A percentile compares a stretch with the other conserved stretches of the same genome.
Conservation (phyloP, 2,329 filamentous ascomycete genomes). For the Sarocladiaceae sp. region DNA sequence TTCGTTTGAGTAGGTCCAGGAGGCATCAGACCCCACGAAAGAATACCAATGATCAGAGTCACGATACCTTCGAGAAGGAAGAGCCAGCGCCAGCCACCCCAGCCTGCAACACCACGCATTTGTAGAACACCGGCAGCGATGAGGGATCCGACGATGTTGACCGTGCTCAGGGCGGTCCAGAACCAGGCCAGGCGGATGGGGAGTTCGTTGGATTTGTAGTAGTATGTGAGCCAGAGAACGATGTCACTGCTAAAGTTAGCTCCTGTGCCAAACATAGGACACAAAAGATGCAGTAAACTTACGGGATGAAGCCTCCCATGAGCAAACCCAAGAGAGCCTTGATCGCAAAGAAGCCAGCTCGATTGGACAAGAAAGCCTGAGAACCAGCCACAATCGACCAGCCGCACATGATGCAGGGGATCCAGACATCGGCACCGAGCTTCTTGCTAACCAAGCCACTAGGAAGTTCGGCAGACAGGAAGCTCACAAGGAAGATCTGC, state of each 20-base stretch:
- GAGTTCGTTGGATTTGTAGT: conserved; percentile 68
- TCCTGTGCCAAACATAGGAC: neutral
- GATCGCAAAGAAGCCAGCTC: conserved; percentile 34
- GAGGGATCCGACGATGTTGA: conserved; percentile 47
- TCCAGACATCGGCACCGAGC: conserved; percentile 43
- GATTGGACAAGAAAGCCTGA: conserved; percentile 32
- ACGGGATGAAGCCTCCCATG: conserved; percentile 49
- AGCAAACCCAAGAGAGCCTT: conserved; percentile 40
- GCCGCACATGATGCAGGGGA: conserved; percentile 34
- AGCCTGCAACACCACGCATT: conserved; percentile 31
- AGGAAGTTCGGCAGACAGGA: conserved; percentile 44
- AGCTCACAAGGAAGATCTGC: conserved; percentile 38
- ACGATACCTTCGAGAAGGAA: conserved; percentile 21
- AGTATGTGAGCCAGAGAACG: conserved; percentile 68
- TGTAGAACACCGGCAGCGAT: conserved; percentile 38
- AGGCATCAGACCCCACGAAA: conserved; percentile 42
- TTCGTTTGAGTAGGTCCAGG: conserved; percentile 45
- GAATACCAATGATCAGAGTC: conserved; percentile 37
- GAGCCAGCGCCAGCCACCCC: conserved; percentile 36
- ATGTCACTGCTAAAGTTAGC: conserved; percentile 28
- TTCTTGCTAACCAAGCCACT: conserved; percentile 47
- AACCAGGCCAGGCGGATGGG: conserved; percentile 63
- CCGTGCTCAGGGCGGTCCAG: conserved; percentile 62
- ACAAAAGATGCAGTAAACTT: conserved; percentile 15
- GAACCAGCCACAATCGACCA: conserved; percentile 36